A percentile compares a stretch with the other conserved stretches of the same genome.
Conservation (phyloP, 169 alveolate species). For the Ichthyophthirius multifiliis region DNA sequence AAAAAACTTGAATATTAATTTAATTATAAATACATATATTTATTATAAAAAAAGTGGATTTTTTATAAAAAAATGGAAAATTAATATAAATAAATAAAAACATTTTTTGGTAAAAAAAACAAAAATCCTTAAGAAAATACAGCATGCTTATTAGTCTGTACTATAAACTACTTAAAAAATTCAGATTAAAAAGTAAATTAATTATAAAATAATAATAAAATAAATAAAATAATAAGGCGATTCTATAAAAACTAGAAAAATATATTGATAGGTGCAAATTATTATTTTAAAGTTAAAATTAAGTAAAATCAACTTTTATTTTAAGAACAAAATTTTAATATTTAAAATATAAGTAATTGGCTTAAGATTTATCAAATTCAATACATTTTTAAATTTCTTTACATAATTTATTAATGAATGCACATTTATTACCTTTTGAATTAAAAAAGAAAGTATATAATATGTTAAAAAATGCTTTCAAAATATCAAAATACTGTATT, state of each 20-base stretch:
- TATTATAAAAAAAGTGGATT: no score
- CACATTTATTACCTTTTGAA: background rate
- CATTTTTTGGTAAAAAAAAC: constrained; percentile 1
- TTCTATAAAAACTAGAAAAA: background rate
- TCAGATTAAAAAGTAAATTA: background rate
- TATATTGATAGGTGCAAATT: background rate
- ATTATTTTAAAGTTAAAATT: background rate
- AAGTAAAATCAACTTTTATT: background rate
- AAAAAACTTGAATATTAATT: no score
- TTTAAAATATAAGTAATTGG: background rate
- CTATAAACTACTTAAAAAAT: background rate
- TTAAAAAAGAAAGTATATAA: background rate
- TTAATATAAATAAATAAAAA: no score
- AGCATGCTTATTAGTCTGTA: constrained; percentile 1
- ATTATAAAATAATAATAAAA: background rate
- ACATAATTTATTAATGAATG: background rate
- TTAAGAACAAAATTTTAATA: background rate
- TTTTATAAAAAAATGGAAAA: no score
- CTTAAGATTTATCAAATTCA: background rate
- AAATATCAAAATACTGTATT: no score
- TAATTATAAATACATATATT: no score
- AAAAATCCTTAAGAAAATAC: background rate
- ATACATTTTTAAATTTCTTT: background rate
- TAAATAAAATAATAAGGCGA: background rate
- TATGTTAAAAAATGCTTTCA: no score